Evolutionary conservation across 257 asterid genomes (phyloP), one percentile per base, ranked within the genome.

Genomic region (Solanum rostratum): DNA sequence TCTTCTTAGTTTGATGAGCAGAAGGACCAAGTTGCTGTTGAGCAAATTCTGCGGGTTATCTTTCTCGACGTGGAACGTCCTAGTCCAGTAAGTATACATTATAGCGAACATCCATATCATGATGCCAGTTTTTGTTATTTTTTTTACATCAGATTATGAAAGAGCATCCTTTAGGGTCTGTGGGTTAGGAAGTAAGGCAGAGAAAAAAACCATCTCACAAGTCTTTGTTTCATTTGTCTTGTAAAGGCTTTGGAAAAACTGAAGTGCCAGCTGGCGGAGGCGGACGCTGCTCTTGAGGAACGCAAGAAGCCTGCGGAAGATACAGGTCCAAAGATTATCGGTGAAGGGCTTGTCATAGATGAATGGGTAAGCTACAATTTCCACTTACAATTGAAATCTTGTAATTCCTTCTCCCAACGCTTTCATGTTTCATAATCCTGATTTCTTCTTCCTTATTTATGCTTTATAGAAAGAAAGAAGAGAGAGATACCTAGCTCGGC

Each of bases 341-440:
- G 98, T 30, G 98, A 95, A 90, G 98, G 98, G 76, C 98, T 95
- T 2, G 98, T 95, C 63, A 93, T 94, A 39, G 98, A 93, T 86
- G 98, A 94, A 91, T 94, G 98, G 98, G 98, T 95, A 81, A 86
- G 95, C 82, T 79, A 85, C 71, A 80, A 45, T 24, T 63, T 70
- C n/a, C 39, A 60, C 60, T 60, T 30, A 65, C 2, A n/a, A 46
- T 63, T 22, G 18, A 13, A 27, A 76, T 27, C 6, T 49, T 76
- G 27, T 27, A 24, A 49, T 50, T 78, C 82, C 63, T 78, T 49
- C 50, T 27, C 10, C 46, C 59, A 5, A 9, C 24, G 5, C 43
- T 46, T 22, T 29, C 2, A 13, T 82, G 27, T 63, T 39, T 81
- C 74, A 81, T 65, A 81, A 46, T 60, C 29, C 15, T 20, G 18